Base-by-base conservation (phyloP, 1,284 basidiomycete genomes). In the Heterobasidion parviporum region DNA sequence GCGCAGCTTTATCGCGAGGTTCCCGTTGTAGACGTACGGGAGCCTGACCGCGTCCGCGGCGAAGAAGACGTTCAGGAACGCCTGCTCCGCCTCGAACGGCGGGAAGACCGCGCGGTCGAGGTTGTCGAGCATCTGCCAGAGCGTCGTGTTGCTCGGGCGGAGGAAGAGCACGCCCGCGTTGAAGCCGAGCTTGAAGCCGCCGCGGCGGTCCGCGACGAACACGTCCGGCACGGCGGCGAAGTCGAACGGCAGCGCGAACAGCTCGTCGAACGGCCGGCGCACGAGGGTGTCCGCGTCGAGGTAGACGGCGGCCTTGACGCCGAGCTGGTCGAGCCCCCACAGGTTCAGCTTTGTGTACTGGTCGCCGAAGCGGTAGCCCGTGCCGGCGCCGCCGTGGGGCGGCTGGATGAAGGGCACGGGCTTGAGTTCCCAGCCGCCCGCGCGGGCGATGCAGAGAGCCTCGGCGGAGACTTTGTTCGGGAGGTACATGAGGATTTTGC, bases 1-100 rank as follows among this genome's bases (percentile, higher is more conserved):
- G 43, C 68, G 62, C 53, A 57, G 58, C 63, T 74, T 77, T 58
- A 77, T 73, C 5, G 70, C 75, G 3, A 78, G 64, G 62, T 78
- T 77, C 53, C 70, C 74, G 60, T 77, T 77, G 64, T 78, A 78
- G 45, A 68, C 64, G 56, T 74, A 76, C 9, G 76, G 77, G 7
- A 79, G 66, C 15, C 70, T 67, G 41, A 72, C 62, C 18, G 63
- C 69, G 44, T 71, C 69, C 16, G 67, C 65, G 2, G 67, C 73
- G 56, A 72, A 78, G 60, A 73, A 77, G 20, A 71, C 53, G 59
- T 77, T 77, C n/a, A 79, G 62, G 63, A 76, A 77, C 10, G 71
- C 66, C 64, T 77, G 75, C 56, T 77, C 75, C 3, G 74, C 76
- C 53, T 74, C 64, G 8, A 59, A 50, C 9, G 62, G 62, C 6